phyloP scores from a whole-genome alignment of 2,329 filamentous ascomycete genomes.

The Fusarium ramigenum region DNA sequence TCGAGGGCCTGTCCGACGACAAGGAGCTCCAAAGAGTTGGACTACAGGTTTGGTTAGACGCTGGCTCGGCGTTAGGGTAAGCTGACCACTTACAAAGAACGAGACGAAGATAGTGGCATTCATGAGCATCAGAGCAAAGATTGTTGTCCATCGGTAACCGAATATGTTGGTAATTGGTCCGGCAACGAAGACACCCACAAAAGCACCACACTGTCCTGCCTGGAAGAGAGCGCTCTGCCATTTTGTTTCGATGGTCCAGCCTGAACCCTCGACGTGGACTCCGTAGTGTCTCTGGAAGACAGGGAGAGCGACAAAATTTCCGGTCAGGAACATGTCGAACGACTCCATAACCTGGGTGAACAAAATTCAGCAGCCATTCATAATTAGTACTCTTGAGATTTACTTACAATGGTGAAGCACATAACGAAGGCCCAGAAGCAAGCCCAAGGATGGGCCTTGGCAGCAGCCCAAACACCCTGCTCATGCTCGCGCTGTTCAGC shows the following conservation, averaged over 20 bases:
- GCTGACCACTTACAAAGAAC: constrained; percentile 55
- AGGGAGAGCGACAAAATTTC: constrained; percentile 55
- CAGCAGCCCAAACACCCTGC: constrained; percentile 50
- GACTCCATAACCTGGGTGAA: constrained; percentile 58
- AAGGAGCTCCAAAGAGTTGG: constrained; percentile 51
- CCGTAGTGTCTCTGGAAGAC: constrained; percentile 52
- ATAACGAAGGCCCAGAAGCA: constrained; percentile 59
- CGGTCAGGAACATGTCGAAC: constrained; percentile 59
- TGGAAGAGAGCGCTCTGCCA: constrained; percentile 53
- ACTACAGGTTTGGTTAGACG: not conserved
- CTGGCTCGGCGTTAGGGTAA: rapidly evolving
- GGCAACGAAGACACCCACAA: constrained; percentile 50
- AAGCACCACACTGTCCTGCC: constrained; percentile 48
- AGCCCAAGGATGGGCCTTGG: constrained; percentile 55
- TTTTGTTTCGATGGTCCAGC: constrained; percentile 49
- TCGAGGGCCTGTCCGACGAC: constrained; percentile 65
- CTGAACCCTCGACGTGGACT: constrained; percentile 32
- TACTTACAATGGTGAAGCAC: constrained; percentile 59
- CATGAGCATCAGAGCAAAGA: constrained; percentile 50
- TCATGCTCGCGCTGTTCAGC: constrained; percentile 55
- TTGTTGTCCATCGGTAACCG: constrained; percentile 51
- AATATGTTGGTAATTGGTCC: constrained; percentile 49
- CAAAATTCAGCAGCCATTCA: not conserved
- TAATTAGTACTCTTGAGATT: not conserved
- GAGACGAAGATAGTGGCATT: constrained; percentile 57